Base-by-base conservation (phyloP, 768 basidiomycete genomes). In the Crepidotus variabilis region DNA sequence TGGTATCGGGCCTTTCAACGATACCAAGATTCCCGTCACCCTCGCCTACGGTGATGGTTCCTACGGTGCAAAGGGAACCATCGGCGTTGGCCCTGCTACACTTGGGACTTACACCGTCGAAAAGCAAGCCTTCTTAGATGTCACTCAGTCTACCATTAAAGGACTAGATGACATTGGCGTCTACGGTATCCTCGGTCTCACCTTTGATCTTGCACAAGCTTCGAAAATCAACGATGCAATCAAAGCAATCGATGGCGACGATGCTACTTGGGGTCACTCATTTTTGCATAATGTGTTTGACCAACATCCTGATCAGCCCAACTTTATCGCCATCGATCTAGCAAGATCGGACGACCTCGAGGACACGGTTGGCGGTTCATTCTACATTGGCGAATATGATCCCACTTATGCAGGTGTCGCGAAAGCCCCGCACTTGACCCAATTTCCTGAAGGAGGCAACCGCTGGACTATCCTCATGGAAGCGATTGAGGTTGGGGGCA, bases 381-480 rank as follows among this genome's bases (percentile, higher is more conserved):
- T 81, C 61, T 63, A 69, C 1, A 74, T 80, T 45, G 74, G 78
- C 46, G 77, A 75, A 55, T 77, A 75, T 63, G 73, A 73, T 9
- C 61, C 70, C 0, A 61, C 63, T 1, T 79, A 67, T 54, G 52
- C 63, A 4, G 62, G 65, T 1, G 63, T 78, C 14, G 61, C 63
- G 9, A 47, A 63, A 11, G 61, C 67, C 11, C 68, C 75, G 7
- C 67, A 69, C 57, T 56, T 75, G 22, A 54, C 68, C 2, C 70
- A 77, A 45, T 67, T 60, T 50, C 78, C 78, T 0, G 47, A 66
- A 1, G 67, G 70, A 6, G 61, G 64, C 1, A 63, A 71, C 2
- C 66, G 76, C 0, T 80, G 79, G 79, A 76, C 77, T 36, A 70
- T 74, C 23, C 58, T 77, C 24, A 58, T 79, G 35, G 72, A 73